Evolutionary conservation across 2,329 filamentous ascomycete species (phyloP), one percentile per base, ranked within the genome.

Genomic region (Geosmithia flava): DNA sequence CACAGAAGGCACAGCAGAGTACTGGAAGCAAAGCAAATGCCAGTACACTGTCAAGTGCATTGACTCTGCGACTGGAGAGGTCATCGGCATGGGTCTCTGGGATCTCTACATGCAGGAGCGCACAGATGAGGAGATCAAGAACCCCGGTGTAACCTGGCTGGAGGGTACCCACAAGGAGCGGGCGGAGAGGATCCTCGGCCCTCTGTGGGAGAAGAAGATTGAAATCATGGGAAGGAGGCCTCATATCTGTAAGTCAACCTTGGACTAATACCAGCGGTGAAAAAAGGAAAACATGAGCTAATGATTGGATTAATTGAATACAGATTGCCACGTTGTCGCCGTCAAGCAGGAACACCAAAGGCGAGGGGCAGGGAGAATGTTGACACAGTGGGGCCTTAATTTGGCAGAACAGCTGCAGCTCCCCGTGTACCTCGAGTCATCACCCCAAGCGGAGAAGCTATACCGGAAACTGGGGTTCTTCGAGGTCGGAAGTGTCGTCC

Each of bases 11-110:
- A 71, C 67, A 1, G 53, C 68, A 15, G 59, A 56, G 7, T 68
- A 61, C 56, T 66, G 64, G 62, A 60, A 68, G 47, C 62, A 58
- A 13, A 63, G 58, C 49, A 55, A 61, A 13, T 58, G 58, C 17
- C 70, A 73, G 49, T 70, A 72, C 55, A 74, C 69, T 5, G 59
- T 68, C 51, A 74, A 74, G 57, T 70, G 65, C 45, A 59, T 73
- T 23, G 70, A 75, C 52, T 64, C 61, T 7, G 60, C 61, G 3
- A 68, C 63, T 1, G 64, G 65, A 15, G 62, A 67, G 29, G 64
- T 72, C 37, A 60, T 71, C 20, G 71, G 70, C 45, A 72, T 74
- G 66, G 68, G 63, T 2, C 61, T 74, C 17, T 67, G 64, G 53
- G 68, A 75, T 49, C 59, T 69, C 6, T 69, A 68, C 52, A 49